Percentiles rank a stretch among this genome's conserved stretches.
These are phyloP conservation scores for Guyanaporus albipodus DNA, from an alignment of 768 basidiomycete species.

Conservation along the genomic window DNA sequence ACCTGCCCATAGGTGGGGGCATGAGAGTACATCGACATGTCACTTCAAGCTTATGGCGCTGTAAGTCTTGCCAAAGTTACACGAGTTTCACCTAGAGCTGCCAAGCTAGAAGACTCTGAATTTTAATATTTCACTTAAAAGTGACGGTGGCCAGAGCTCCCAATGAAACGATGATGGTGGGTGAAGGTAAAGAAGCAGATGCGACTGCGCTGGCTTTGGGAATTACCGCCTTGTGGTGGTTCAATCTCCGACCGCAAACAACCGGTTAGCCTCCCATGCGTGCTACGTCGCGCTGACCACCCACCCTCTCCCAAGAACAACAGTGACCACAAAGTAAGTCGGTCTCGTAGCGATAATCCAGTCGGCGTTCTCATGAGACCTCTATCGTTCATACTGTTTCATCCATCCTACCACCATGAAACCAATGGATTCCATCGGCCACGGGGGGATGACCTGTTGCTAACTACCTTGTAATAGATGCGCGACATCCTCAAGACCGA, in stretches of 20 bases:
- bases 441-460: conserved; percentile 31
- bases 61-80: conserved; percentile 30
- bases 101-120: conserved; percentile 32
- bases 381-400: background rate
- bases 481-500: conserved; percentile 91
- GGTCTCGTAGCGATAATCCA: background rate
- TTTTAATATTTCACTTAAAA: conserved; percentile 50
- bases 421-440: conserved; percentile 38
- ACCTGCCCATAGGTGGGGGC: conserved; percentile 55
- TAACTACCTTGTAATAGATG: conserved; percentile 52
- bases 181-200: conserved; percentile 40
- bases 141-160: conserved; percentile 37
- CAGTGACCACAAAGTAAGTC: conserved; percentile 29
- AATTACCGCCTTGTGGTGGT: conserved; percentile 26
- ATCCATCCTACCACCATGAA: background rate
- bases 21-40: conserved; percentile 65
- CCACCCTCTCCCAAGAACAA: conserved; percentile 23
- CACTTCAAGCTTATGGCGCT: conserved; percentile 37
- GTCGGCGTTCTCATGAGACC: background rate
- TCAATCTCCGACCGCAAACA: conserved; percentile 36
- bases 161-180: conserved; percentile 44
- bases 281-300: no score
- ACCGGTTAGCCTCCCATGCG: conserved; percentile 14
- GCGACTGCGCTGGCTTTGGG: conserved; percentile 18
- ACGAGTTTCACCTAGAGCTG: conserved; percentile 32